These are phyloP conservation scores for Pouteria glomerata DNA, from an alignment of 148 eudicot genomes.

Conservation along the genomic window DNA sequence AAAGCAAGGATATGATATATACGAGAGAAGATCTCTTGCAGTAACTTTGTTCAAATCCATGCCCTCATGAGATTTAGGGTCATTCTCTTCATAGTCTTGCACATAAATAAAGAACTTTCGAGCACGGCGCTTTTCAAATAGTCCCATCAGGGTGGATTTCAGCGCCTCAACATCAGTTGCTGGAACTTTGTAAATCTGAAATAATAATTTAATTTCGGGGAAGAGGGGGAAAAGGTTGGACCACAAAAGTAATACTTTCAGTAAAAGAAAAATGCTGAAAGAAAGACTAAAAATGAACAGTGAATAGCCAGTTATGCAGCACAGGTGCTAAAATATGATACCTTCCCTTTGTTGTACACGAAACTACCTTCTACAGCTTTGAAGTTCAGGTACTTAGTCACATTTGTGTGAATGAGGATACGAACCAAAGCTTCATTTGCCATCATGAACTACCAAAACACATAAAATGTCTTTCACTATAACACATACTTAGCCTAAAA, in stretches of 20 bases:
- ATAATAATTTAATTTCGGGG: neutral
- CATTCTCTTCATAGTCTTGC: constrained; percentile 74
- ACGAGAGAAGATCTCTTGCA: constrained; percentile 69
- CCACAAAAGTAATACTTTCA: neutral
- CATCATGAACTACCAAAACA: constrained; percentile 66
- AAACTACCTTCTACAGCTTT: constrained; percentile 92
- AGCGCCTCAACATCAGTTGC: constrained; percentile 88
- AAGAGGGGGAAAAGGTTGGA: neutral
- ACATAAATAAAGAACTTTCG: constrained; percentile 79
- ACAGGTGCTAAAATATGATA: constrained; percentile 11
- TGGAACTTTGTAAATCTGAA: constrained; percentile 81
- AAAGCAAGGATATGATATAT: constrained; percentile 9
- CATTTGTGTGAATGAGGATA: constrained; percentile 68
- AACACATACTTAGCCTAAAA: too few relatives aligned
- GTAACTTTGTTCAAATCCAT: constrained; percentile 57
- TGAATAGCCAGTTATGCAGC: neutral
- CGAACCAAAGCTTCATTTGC: constrained; percentile 77
- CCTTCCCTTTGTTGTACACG: constrained; percentile 87
- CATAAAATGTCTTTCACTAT: neutral
- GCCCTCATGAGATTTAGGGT: constrained; percentile 78
- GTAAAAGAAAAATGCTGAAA: neutral
- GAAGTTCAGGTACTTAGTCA: constrained; percentile 73
- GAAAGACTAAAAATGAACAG: neutral
- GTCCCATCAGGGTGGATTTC: constrained; percentile 74
- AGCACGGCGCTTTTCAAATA: constrained; percentile 76